Evolutionary conservation across 768 basidiomycete species (phyloP), one percentile per base, ranked within the genome.

Genomic region (Podaxis sp.): DNA sequence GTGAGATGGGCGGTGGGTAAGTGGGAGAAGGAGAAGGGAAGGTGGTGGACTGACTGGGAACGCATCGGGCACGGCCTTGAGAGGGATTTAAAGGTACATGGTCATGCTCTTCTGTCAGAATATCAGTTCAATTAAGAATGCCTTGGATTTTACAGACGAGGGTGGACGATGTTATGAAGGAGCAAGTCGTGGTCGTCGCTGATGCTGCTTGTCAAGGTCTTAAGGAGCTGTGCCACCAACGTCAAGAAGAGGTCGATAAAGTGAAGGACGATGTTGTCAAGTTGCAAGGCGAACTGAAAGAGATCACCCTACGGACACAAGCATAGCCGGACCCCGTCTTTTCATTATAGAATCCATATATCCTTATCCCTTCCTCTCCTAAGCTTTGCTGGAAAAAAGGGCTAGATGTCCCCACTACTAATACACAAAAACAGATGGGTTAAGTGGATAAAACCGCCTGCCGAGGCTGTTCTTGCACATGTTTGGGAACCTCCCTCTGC

Each of bases 41-140:
- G 73, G 61, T 93, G 89, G 89, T 81, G 82, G 82, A 78, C 81
- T 56, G 89, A 91, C 68, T 88, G 84, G 78, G 67, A 66, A 18
- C 77, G 90, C 52, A 76, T 90, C 2, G 81, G 82, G 5, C 76
- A 85, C 51, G 87, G 90, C 0, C 74, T 90, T 38, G 77, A 80
- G 50, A 77, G 89, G 48, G 89, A 91, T 71, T 71, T 90, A 21
- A 77, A 79, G 77, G 89, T 87, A 68, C 16, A 10, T 61, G 37
- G 44, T 57, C 60, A 44, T 46, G 50, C 51, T 21, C 55, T 14
- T 63, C 56, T 53, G 54, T 52, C 18, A 18, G n/a, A 44, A 44
- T 44, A 6, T 5, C n/a, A 7, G 6, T 14, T 9, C 32, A 32
- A 32, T 32, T 9, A 1, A 32, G 32, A 14, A 44, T 44, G 4